phyloP scores from a whole-genome alignment of 164 flowering plant genomes.

The Umbilicus rupestris region DNA sequence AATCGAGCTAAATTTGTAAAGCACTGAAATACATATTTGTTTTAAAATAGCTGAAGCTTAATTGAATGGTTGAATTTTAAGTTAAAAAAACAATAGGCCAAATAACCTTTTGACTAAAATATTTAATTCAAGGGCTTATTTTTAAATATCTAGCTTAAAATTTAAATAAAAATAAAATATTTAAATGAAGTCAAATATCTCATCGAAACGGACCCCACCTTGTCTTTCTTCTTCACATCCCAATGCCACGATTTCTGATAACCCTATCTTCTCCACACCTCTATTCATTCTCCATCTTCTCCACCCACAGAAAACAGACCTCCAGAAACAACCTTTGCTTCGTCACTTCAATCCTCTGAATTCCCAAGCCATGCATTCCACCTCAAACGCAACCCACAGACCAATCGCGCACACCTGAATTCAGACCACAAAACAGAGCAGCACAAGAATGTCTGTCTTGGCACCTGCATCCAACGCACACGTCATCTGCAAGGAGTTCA shows the following conservation, averaged over 20 bases:
- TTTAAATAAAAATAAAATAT: too few species aligned
- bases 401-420: background rate
- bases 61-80: too few species aligned
- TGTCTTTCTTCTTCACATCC: background rate
- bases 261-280: background rate
- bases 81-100: too few species aligned
- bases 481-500: background rate
- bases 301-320: background rate
- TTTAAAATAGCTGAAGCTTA: too few species aligned
- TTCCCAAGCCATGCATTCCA: background rate
- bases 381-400: background rate
- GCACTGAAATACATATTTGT: too few species aligned
- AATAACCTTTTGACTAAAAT: too few species aligned
- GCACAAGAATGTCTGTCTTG: background rate
- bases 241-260: background rate
- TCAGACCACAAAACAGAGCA: background rate
- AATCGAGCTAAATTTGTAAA: too few species aligned
- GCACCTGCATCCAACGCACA: background rate
- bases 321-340: too few species aligned
- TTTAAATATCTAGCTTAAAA: too few species aligned
- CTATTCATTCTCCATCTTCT: too few species aligned
- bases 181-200: background rate
- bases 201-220: background rate
- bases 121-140: too few species aligned
- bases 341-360: background rate